Evolutionary conservation across 495 filamentous ascomycete species (phyloP).

Genomic region (Aspergillus sparsus): DNA sequence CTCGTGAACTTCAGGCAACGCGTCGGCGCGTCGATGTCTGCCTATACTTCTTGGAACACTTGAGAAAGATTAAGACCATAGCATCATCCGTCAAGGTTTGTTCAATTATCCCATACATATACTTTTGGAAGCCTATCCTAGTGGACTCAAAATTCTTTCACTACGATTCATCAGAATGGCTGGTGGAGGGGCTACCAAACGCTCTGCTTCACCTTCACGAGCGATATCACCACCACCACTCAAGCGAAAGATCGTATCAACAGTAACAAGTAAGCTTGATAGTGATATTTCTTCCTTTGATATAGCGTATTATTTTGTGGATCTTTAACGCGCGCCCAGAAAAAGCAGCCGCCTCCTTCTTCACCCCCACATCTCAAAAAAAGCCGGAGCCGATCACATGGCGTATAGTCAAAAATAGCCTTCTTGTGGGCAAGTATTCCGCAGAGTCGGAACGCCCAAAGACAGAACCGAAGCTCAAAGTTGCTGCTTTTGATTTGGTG

Average conservation of each 20-base stretch:
- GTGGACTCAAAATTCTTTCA: constrained; percentile 11
- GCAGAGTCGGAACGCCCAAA: constrained; percentile 33
- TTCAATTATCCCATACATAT: no score
- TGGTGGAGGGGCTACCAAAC: constrained; percentile 35
- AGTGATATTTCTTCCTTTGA: constrained; percentile 4
- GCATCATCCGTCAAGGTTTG: neutral
- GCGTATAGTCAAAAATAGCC: constrained; percentile 63
- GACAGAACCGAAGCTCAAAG: constrained; percentile 48
- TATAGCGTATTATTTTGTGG: neutral
- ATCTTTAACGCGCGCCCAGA: constrained; percentile 32
- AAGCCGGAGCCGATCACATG: constrained; percentile 76
- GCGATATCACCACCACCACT: constrained; percentile 50
- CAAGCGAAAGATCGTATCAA: constrained; percentile 64
- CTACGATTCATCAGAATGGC: constrained; percentile 34
- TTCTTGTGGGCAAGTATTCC: constrained; percentile 75
- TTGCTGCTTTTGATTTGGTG: constrained; percentile 92
- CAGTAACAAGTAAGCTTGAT: constrained; percentile 65
- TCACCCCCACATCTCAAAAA: constrained; percentile 85
- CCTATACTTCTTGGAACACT: constrained; percentile 2
- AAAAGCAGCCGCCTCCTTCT: constrained; percentile 79
- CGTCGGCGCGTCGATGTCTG: constrained; percentile 30
- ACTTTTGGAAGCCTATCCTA: no score
- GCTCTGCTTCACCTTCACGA: constrained; percentile 37
- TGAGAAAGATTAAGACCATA: neutral
- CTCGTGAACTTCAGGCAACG: constrained; percentile 39